Evolutionary conservation across 1,284 basidiomycete genomes (phyloP).

Genomic region (Sporisorium exsertum): DNA sequence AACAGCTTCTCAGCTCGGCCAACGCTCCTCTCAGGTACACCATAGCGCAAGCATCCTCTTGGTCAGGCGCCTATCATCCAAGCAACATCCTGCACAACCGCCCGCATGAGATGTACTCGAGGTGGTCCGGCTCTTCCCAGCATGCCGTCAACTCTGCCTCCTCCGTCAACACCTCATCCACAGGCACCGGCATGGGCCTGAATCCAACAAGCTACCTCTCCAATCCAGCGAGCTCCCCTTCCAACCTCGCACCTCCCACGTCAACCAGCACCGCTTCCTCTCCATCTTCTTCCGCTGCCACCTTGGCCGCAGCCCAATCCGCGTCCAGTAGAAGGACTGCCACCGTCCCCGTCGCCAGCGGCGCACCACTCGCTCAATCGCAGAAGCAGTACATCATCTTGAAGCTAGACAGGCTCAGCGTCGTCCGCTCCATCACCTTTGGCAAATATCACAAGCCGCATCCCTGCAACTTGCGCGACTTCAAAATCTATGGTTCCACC

Average conservation of each 20-base stretch:
- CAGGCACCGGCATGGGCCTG: slow-evolving; percentile 34
- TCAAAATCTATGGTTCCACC: slow-evolving; percentile 68
- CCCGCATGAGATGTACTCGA: slow-evolving; percentile 55
- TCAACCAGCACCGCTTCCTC: slow-evolving; percentile 28
- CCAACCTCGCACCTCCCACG: slow-evolving; percentile 18
- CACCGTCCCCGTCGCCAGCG: slow-evolving; percentile 12
- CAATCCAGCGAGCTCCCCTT: slow-evolving; percentile 16
- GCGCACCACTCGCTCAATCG: slow-evolving; percentile 1
- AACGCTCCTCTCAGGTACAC: slow-evolving; percentile 44
- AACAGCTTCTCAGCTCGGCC: slow-evolving; percentile 33
- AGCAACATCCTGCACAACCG: slow-evolving; percentile 59
- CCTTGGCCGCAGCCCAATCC: slow-evolving; percentile 8
- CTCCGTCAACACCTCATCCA: slow-evolving; percentile 23
- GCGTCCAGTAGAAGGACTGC: slow-evolving; percentile 9
- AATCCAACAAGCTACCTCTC: slow-evolving; percentile 16
- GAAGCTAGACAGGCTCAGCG: slow-evolving; percentile 60
- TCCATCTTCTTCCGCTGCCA: slow-evolving; percentile 19
- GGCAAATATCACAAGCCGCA: slow-evolving; percentile 69
- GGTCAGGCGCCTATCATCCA: slow-evolving; percentile 62
- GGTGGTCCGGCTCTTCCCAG: slow-evolving; percentile 59
- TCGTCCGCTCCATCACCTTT: slow-evolving; percentile 66
- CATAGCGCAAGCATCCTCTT: slow-evolving; percentile 60
- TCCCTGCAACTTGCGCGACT: slow-evolving; percentile 69
- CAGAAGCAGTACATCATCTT: slow-evolving; percentile 68
- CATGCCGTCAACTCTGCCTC: slow-evolving; percentile 28